A percentile compares a stretch with the other conserved stretches of the same genome.
phyloP scores from a whole-genome alignment of 2,329 filamentous ascomycete species.

The Tolypocladium capitatum region DNA sequence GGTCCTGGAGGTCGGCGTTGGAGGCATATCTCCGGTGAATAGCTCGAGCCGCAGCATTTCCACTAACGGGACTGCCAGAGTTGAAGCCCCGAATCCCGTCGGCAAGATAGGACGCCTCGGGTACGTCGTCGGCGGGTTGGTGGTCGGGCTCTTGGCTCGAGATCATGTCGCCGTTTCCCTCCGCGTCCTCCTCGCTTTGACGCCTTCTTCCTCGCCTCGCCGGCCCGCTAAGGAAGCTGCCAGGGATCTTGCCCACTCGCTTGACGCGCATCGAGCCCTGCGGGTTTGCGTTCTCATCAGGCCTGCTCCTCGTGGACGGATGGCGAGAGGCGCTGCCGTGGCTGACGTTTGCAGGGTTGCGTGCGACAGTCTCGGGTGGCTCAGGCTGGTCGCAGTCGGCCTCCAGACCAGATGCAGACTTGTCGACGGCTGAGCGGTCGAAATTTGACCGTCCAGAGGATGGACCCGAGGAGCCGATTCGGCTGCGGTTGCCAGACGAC shows the following conservation, averaged over 20 bases:
- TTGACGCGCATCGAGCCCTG: conserved; percentile 70
- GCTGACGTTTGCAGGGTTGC: conserved; percentile 30
- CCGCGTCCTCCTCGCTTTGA: conserved; percentile 53
- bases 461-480: conserved; percentile 21
- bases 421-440: conserved; percentile 20
- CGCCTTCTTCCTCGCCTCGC: conserved; percentile 60
- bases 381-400: conserved; percentile 33
- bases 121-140: conserved; percentile 23
- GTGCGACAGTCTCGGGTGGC: conserved; percentile 35
- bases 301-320: conserved; percentile 34
- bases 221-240: conserved; percentile 67
- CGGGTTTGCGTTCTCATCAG: conserved; percentile 49
- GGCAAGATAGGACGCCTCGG: conserved; percentile 30
- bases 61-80: conserved; percentile 46
- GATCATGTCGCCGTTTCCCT: conserved; percentile 25
- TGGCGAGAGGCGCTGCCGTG: conserved; percentile 41
- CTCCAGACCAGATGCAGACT: conserved; percentile 23
- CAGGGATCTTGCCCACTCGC: conserved; percentile 59
- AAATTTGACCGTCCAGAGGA: conserved; percentile 21
- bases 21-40: conserved; percentile 27
- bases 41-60: conserved; percentile 28
- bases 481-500: conserved; percentile 33
- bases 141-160: conserved; percentile 29
- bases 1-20: conserved; percentile 20
- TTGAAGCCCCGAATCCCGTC: conserved; percentile 33